phyloP scores from a whole-genome alignment of 1,284 basidiomycete genomes.

The Marasmius tenuissimus region DNA sequence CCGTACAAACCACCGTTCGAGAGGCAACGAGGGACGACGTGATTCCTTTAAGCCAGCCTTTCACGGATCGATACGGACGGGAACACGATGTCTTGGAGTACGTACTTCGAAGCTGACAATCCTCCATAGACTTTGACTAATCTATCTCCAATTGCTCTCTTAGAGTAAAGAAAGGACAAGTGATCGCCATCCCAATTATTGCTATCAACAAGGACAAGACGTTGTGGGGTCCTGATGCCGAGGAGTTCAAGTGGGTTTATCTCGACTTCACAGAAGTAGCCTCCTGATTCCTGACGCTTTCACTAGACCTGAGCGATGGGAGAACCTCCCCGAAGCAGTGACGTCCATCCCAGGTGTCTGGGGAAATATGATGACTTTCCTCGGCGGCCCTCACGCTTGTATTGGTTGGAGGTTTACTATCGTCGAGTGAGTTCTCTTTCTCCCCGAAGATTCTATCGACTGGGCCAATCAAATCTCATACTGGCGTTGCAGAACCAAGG shows the following conservation, averaged over 20 bases:
- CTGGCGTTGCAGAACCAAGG: slow-evolving; percentile 33
- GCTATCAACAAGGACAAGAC: slow-evolving; percentile 43
- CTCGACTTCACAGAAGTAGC: neutral
- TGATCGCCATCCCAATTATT: slow-evolving; percentile 47
- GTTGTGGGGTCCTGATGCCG: slow-evolving; percentile 57
- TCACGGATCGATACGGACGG: slow-evolving; percentile 16
- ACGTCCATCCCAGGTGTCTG: slow-evolving; percentile 39
- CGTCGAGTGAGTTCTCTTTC: slow-evolving; percentile 39
- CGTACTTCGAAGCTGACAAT: no score
- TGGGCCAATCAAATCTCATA: neutral
- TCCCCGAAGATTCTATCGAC: neutral
- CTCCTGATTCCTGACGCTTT: no score
- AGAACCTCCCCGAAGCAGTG: slow-evolving; percentile 6
- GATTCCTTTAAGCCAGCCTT: slow-evolving; percentile 52
- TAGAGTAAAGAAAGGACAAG: slow-evolving; percentile 41
- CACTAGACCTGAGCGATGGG: neutral
- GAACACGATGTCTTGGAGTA: no score
- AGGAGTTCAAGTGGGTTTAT: slow-evolving; percentile 45
- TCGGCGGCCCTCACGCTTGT: slow-evolving; percentile 43
- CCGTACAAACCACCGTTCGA: slow-evolving; percentile 56
- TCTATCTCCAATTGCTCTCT: no score
- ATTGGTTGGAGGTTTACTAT: slow-evolving; percentile 58
- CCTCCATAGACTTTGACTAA: no score
- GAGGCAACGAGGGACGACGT: slow-evolving; percentile 52
- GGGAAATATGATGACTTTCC: slow-evolving; percentile 43